These are phyloP conservation scores for Colletotrichum phormii DNA, from an alignment of 2,329 filamentous ascomycete species.

Conservation along the genomic window DNA sequence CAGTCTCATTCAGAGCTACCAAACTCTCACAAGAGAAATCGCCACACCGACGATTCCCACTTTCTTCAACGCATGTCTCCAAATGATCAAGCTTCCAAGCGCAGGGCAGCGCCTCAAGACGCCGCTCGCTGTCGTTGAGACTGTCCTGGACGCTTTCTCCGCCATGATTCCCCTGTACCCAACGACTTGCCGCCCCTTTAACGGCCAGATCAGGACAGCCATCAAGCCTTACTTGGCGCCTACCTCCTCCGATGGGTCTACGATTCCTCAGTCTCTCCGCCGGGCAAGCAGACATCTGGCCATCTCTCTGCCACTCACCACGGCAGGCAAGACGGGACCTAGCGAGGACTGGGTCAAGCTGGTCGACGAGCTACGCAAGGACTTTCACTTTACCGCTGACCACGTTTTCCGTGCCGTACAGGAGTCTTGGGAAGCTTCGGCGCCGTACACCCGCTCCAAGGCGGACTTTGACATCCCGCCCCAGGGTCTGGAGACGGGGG, in stretches of 20 bases:
- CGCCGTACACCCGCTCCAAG: slow-evolving; percentile 57
- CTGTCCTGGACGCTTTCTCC: slow-evolving; percentile 77
- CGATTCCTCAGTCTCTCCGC: slow-evolving; percentile 64
- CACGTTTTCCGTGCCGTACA: slow-evolving; percentile 81
- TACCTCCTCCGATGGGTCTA: slow-evolving; percentile 63
- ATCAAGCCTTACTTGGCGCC: slow-evolving; percentile 72
- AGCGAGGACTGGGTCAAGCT: slow-evolving; percentile 83
- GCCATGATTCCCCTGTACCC: slow-evolving; percentile 83
- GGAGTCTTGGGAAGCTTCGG: slow-evolving; percentile 83
- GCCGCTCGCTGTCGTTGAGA: slow-evolving; percentile 68
- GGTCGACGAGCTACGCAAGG: slow-evolving; percentile 70
- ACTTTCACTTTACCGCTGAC: slow-evolving; percentile 78
- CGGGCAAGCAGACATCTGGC: slow-evolving; percentile 72
- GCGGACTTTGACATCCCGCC: slow-evolving; percentile 58
- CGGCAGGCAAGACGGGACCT: slow-evolving; percentile 82
- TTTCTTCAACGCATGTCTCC: slow-evolving; percentile 80
- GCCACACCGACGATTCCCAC: slow-evolving; percentile 83
- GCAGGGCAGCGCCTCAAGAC: slow-evolving; percentile 53
- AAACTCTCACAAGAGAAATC: slow-evolving; percentile 86
- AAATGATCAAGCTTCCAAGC: slow-evolving; percentile 65
- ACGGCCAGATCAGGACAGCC: slow-evolving; percentile 73
- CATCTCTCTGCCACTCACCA: slow-evolving; percentile 82
- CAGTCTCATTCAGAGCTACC: slow-evolving; percentile 82
- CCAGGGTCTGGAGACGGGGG: slow-evolving; percentile 57
- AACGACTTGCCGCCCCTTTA: slow-evolving; percentile 83